These are phyloP conservation scores for Plantago major DNA, from an alignment of 257 asterid genomes.

Conservation along the genomic window DNA sequence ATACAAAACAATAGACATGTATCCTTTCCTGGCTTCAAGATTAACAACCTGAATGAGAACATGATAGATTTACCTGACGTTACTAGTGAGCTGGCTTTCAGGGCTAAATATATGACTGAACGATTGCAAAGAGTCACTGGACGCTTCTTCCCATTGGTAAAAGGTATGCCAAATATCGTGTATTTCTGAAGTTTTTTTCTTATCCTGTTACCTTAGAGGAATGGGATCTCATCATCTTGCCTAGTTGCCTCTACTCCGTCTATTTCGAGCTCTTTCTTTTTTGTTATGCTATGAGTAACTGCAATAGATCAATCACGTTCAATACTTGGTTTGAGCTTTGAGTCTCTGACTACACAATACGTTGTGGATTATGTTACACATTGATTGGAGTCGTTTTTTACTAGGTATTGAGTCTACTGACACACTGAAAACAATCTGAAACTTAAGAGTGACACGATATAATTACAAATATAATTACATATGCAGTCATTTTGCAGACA, in stretches of 20 bases:
- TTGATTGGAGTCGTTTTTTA: background rate
- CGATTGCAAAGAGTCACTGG: constrained; percentile 35
- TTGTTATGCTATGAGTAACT: too few species aligned
- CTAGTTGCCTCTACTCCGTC: background rate
- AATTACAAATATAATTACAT: too few species aligned
- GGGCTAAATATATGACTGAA: constrained; percentile 31
- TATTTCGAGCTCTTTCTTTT: too few species aligned
- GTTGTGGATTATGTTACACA: too few species aligned
- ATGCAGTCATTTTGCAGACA: background rate
- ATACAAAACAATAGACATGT: constrained; percentile 28
- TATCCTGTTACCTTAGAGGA: constrained; percentile 6
- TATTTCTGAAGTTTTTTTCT: background rate
- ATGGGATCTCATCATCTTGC: background rate
- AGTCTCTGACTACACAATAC: too few species aligned
- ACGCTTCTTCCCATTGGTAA: constrained; percentile 31
- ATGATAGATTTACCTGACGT: constrained; percentile 30
- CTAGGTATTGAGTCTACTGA: background rate
- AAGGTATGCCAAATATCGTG: constrained; percentile 33
- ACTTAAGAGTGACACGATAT: background rate
- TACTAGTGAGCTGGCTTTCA: constrained; percentile 30
- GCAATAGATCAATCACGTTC: too few species aligned
- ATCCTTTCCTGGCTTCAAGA: constrained; percentile 26
- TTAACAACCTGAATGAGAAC: constrained; percentile 28
- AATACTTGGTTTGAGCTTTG: too few species aligned
- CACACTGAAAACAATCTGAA: background rate